Percentiles rank a stretch among this genome's conserved stretches.
Evolutionary conservation across 2,329 filamentous ascomycete genomes (phyloP).

Genomic region (Polychaeton citri): DNA sequence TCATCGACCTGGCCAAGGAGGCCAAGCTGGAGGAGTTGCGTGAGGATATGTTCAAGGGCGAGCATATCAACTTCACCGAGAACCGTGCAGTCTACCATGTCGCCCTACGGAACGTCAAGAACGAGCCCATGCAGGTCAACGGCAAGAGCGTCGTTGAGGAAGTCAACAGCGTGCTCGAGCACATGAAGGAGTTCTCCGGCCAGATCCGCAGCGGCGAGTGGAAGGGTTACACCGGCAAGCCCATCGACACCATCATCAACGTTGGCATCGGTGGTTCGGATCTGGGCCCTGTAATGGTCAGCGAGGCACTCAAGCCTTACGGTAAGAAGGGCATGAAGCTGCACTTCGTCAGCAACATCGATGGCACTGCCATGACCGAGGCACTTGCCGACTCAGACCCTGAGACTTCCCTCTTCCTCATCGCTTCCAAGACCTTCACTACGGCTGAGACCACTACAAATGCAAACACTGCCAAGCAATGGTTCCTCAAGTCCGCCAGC

Average conservation of each 20-base stretch:
- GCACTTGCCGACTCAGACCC: conserved; percentile 79
- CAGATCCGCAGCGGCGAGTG: conserved; percentile 87
- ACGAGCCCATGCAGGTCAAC: conserved; percentile 70
- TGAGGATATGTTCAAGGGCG: conserved; percentile 92
- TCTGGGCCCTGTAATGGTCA: conserved; percentile 97
- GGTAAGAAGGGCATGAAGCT: conserved; percentile 73
- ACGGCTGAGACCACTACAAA: conserved; percentile 96
- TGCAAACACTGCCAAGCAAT: conserved; percentile 89
- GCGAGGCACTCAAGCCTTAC: conserved; percentile 92
- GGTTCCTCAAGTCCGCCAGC: conserved; percentile 84
- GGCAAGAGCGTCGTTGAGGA: conserved; percentile 88
- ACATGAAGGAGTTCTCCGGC: conserved; percentile 98
- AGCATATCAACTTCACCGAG: conserved; percentile 99
- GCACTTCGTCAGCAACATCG: conserved; percentile 99
- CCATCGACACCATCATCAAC: conserved; percentile 92
- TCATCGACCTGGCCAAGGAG: conserved; percentile 84
- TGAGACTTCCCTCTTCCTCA: conserved; percentile 96
- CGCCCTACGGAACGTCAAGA: conserved; percentile 79
- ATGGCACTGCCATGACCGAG: conserved; percentile 94
- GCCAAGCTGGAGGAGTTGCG: conserved; percentile 84
- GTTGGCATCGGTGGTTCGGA: conserved; percentile 97
- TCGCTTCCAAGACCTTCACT: conserved; percentile 98
- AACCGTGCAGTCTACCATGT: conserved; percentile 90
- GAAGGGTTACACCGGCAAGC: conserved; percentile 96
- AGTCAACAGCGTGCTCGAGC: conserved; percentile 79